Conservation (phyloP, 148 eudicot genomes). For the Rhododendron williamsianum region DNA sequence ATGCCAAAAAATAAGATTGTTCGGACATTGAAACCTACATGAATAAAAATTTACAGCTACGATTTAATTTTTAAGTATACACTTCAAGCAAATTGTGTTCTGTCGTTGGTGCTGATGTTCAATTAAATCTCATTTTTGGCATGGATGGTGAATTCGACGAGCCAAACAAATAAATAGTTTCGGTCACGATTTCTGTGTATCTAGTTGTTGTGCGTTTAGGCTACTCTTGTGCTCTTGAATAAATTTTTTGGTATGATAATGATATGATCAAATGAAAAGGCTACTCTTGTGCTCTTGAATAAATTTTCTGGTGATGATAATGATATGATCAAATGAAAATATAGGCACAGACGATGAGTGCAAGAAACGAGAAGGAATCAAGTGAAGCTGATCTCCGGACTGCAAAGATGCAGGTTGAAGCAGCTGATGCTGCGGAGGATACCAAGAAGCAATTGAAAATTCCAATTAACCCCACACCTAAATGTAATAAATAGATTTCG, state of each 20-base stretch:
- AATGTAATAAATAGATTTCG: neutral
- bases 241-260: neutral
- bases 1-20: neutral
- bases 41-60: neutral
- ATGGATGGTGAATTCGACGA: neutral
- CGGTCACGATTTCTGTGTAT: neutral
- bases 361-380: conserved; percentile 51
- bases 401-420: conserved; percentile 59
- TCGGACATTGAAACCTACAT: neutral
- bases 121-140: neutral
- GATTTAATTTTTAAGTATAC: neutral
- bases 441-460: conserved; percentile 14
- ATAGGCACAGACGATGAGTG: conserved; percentile 37
- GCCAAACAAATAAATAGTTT: neutral
- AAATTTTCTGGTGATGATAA: neutral
- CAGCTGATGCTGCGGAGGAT: conserved; percentile 50
- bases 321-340: neutral
- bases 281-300: neutral
- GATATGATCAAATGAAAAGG: neutral
- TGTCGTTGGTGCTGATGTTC: neutral
- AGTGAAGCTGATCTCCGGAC: conserved; percentile 38
- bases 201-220: neutral
- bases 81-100: neutral
- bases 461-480: neutral
- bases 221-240: neutral